Base-by-base conservation (phyloP, 1,284 basidiomycete genomes). In the Ceratobasidium sp. region DNA sequence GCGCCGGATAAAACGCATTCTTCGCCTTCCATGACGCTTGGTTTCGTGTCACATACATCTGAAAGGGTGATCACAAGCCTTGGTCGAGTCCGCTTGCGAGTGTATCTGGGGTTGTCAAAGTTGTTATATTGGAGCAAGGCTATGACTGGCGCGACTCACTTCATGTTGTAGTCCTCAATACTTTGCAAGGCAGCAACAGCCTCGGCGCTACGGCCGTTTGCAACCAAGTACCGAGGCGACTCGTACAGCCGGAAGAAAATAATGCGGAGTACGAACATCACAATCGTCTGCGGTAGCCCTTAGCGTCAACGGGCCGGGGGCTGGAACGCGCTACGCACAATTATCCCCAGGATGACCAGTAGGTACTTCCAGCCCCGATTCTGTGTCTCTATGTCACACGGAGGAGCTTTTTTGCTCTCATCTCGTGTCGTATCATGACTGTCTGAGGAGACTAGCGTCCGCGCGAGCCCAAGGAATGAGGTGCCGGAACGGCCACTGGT, bases 221-320 rank as follows among this genome's bases (percentile, higher is more conserved):
- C 91, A 14, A 96, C 95, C 75, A 98, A 91, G 82, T 92, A 97
- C 48, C 96, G 91, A 10, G 97, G 96, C 0, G 96, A 97, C 85
- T 99, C 97, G 83, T 97, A 92, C 20, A 99, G 86, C 10, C 91
- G 90, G 88, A 99, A 98, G 84, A 98, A 92, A 10, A 94, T 86
- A 79, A 97, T 94, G 20, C 97, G 93, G 2, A 91, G 91, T 30
- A 94, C 83, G 82, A 96, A 96, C 91, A 98, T 97, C 1, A 88
- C 84, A 18, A 97, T 86, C 18, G 96, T 98, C 94, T 97, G 82
- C 8, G 8, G 27, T 33, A 60, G 33, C 68, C 16, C 52, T 76
- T 20, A 64, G 41, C 20, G 27, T 54, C 18, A 41, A 10, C 12
- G 30, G 44, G 65, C 54, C 30, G n/a, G 14, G 35, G n/a, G 77